Conservation (phyloP, 805 yeast species). For the Nakazawaea ambrosiae region DNA sequence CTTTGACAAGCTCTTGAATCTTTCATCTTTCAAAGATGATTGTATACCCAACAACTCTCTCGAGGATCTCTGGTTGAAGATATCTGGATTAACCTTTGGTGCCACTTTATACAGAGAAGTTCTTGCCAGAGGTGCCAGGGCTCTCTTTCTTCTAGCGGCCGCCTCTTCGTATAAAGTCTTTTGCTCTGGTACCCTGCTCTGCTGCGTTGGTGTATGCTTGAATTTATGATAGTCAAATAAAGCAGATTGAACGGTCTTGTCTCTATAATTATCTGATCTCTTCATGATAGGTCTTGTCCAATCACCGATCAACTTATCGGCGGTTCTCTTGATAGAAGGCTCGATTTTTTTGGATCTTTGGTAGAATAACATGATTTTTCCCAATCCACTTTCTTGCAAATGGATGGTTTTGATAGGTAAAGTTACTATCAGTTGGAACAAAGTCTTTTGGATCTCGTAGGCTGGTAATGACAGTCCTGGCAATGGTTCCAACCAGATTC, state of each 20-base stretch:
- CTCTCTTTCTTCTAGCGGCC: conserved; percentile 88
- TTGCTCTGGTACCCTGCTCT: conserved; percentile 21
- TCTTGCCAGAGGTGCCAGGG: conserved; percentile 91
- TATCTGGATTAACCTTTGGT: conserved; percentile 61
- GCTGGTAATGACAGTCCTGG: conserved; percentile 99
- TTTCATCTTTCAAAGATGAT: conserved; percentile 58
- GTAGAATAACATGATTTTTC: conserved; percentile 88
- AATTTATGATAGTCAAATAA: conserved; percentile 58
- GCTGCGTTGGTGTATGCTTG: conserved; percentile 31
- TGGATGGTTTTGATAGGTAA: conserved; percentile 95
- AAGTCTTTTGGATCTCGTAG: conserved; percentile 86
- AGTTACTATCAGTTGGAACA: conserved; percentile 64
- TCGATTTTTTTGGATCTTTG: conserved; percentile 89
- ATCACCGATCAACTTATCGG: conserved; percentile 86
- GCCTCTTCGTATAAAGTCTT: conserved; percentile 78
- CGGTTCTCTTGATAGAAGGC: conserved; percentile 75
- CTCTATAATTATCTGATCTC: conserved; percentile 89
- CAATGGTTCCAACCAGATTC: conserved; percentile 96
- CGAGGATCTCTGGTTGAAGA: conserved; percentile 35
- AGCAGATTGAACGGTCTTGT: conserved; percentile 63
- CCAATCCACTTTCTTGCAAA: conserved; percentile 88
- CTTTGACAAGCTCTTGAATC: conserved; percentile 70
- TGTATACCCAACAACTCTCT: conserved; percentile 37
- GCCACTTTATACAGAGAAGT: conserved; percentile 87
- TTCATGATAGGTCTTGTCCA: conserved; percentile 99